Base-by-base conservation (phyloP, 192 early-diverging fungal species). In the Spizellomyces punctatus region DNA sequence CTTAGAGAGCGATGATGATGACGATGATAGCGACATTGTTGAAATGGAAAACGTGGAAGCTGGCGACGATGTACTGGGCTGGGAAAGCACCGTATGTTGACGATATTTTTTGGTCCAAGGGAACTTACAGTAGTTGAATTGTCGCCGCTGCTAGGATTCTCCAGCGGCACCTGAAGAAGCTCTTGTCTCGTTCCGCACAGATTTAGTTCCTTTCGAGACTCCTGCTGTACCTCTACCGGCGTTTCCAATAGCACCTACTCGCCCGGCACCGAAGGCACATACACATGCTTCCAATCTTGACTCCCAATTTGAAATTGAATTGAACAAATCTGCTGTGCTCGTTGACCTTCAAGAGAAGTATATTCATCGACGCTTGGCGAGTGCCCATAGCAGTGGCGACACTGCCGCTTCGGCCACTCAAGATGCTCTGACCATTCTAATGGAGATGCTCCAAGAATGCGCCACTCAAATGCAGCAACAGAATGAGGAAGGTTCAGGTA, bases 251-350 rank as follows among this genome's bases (percentile, higher is more conserved):
- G 14, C 50, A 2, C 50, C 1, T 19, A 54, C 50, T n/a, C 12
- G 17, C 14, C 66, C 10, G 14, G 9, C 9, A 16, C 65, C 17
- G n/a, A 67, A 19, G 55, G 6, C 65, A 46, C 44, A 36, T 14
- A 64, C 12, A 1, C 22, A n/a, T 21, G 16, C 45, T 14, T 46
- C 66, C 8, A 46, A 68, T 21, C 55, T 68, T 16, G 66, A 68
- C 16, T 10, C 49, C 6, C 48, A 68, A 41, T 68, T 68, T 42
- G 16, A 14, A 16, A 10, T 42, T 0, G 66, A 52, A 19, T 36
- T 68, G 17, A 45, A 55, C 22, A 52, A 68, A 57, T 68, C 66
- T 42, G 54, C 50, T 56, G 58, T 68, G 66, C 66, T 68, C 8
- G 66, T 68, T 5, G 66, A 68, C 10, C 49, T 68, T 42, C 66